Percentiles rank a stretch among this genome's conserved stretches.
These are phyloP conservation scores for Phytophthora ohioensis DNA, from an alignment of 352 stramenopile species.

Conservation along the genomic window DNA sequence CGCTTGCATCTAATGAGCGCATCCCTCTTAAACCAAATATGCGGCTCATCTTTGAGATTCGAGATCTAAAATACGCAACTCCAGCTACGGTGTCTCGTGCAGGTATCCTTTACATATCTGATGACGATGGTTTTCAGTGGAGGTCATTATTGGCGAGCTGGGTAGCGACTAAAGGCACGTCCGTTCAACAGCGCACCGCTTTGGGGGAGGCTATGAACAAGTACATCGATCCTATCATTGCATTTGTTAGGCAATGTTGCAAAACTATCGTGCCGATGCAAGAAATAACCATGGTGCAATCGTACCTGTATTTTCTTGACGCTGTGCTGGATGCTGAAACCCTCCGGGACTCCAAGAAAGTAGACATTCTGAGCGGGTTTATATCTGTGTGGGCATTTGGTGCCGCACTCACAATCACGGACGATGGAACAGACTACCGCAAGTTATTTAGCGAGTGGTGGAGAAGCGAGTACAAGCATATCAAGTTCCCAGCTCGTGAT, in stretches of 20 bases:
- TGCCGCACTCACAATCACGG: slow-evolving; percentile 82
- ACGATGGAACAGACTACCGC: slow-evolving; percentile 95
- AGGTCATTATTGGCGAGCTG: slow-evolving; percentile 92
- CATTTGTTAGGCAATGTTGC: slow-evolving; percentile 89
- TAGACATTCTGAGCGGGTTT: slow-evolving; percentile 92
- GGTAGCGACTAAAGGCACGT: slow-evolving; percentile 79
- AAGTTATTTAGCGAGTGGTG: slow-evolving; percentile 96
- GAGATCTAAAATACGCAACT: slow-evolving; percentile 94
- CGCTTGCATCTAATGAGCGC: slow-evolving; percentile 94
- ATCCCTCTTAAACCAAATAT: slow-evolving; percentile 96
- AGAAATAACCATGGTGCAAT: slow-evolving; percentile 93
- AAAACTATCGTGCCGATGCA: slow-evolving; percentile 92
- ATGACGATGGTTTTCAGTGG: slow-evolving; percentile 93
- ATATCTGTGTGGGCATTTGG: slow-evolving; percentile 95
- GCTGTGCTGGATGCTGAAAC: slow-evolving; percentile 79
- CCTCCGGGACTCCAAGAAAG: slow-evolving; percentile 65
- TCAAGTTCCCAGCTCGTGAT: slow-evolving; percentile 94
- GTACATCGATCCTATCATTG: slow-evolving; percentile 89
- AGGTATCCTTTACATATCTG: slow-evolving; percentile 96
- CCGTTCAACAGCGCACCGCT: slow-evolving; percentile 56
- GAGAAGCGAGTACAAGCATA: slow-evolving; percentile 92
- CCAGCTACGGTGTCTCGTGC: slow-evolving; percentile 95
- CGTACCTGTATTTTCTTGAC: slow-evolving; percentile 93
- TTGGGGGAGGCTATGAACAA: slow-evolving; percentile 79
- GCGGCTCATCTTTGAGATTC: slow-evolving; percentile 97